A percentile compares a stretch with the other conserved stretches of the same genome.
phyloP scores from a whole-genome alignment of 1,284 basidiomycete species.

The Sanghuangporus baumii region DNA sequence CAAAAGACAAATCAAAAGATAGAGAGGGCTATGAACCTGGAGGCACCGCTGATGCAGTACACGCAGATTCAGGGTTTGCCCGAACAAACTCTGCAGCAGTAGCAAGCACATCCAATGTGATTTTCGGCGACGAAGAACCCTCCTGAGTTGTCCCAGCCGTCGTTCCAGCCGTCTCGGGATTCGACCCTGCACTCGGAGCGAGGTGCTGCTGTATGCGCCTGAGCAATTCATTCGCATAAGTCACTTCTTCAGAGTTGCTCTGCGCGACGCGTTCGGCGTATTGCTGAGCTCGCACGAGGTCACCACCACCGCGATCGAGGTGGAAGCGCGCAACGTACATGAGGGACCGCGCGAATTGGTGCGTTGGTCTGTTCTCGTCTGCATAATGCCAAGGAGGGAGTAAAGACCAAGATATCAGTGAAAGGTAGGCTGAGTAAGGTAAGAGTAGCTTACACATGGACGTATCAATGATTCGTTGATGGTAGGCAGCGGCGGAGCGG shows the following conservation, averaged over 20 bases:
- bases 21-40: background rate
- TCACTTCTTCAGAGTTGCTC: slow-evolving; percentile 74
- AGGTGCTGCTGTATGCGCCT: slow-evolving; percentile 40
- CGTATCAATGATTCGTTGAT: slow-evolving; percentile 71
- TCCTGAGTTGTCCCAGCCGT: background rate
- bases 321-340: slow-evolving; percentile 79
- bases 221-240: slow-evolving; percentile 55
- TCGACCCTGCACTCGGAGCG: no score
- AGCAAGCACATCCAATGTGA: background rate
- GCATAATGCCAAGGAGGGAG: background rate
- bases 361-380: slow-evolving; percentile 11
- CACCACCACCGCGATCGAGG: slow-evolving; percentile 52
- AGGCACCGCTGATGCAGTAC: background rate
- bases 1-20: background rate
- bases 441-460: slow-evolving; percentile 47
- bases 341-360: slow-evolving; percentile 73
- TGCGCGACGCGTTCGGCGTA: slow-evolving; percentile 67
- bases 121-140: background rate
- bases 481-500: slow-evolving; percentile 63
- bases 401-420: background rate
- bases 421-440: background rate
- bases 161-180: background rate
- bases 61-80: background rate
- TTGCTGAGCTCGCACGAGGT: slow-evolving; percentile 54
- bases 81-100: background rate